These are phyloP conservation scores for Solanum corneliomulleri DNA, from an alignment of 257 asterid genomes.

Conservation along the genomic window DNA sequence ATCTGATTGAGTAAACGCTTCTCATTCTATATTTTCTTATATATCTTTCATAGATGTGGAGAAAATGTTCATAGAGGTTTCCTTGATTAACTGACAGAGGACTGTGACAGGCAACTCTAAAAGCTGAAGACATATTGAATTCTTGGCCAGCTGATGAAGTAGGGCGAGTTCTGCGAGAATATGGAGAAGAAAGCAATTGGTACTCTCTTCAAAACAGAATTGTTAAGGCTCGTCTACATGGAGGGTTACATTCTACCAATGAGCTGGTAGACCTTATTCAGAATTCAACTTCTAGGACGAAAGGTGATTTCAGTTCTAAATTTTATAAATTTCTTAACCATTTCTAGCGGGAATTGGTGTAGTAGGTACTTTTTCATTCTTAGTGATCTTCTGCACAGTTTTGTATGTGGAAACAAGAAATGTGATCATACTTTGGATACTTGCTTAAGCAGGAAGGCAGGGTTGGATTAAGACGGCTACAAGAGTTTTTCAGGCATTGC, in stretches of 20 bases:
- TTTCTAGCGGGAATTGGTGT: not conserved
- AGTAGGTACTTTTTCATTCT: not conserved
- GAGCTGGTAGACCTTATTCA: conserved; percentile 73
- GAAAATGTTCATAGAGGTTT: conserved; percentile 12
- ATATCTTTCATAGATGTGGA: not conserved
- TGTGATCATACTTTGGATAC: not conserved
- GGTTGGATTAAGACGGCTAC: conserved; percentile 99
- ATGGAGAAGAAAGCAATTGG: conserved; percentile 98
- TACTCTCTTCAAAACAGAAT: conserved; percentile 65
- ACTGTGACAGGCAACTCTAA: conserved; percentile 74
- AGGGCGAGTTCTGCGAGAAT: conserved; percentile 75
- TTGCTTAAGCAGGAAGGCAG: conserved; percentile 71
- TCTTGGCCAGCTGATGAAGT: conserved; percentile 87
- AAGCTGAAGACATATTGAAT: conserved; percentile 88
- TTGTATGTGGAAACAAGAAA: not conserved
- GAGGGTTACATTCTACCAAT: conserved; percentile 83
- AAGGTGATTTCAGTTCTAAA: conserved; percentile 34
- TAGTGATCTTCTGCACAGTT: not conserved
- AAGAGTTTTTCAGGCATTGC: conserved; percentile 82
- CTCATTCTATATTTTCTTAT: not conserved
- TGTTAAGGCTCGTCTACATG: conserved; percentile 59
- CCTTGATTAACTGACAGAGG: conserved; percentile 49
- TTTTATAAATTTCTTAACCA: not conserved
- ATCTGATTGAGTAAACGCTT: not conserved
- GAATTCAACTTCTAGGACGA: conserved; percentile 51